A percentile compares a stretch with the other conserved stretches of the same genome.
phyloP scores from a whole-genome alignment of 257 asterid species.

The Lantana camara region DNA sequence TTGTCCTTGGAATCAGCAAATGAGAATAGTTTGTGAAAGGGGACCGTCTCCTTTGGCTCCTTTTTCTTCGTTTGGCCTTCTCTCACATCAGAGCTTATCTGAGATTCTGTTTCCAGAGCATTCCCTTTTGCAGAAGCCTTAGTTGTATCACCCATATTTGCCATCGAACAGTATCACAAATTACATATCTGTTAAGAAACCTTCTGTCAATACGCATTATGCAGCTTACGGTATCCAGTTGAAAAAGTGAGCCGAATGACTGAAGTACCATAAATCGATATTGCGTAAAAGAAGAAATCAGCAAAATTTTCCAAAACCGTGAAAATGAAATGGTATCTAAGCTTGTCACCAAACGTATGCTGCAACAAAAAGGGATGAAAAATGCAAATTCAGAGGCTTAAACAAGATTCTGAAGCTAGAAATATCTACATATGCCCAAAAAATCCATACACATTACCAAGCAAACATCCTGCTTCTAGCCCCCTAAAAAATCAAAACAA shows the following conservation, averaged over 20 bases:
- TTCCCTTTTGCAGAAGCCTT: conserved; percentile 9
- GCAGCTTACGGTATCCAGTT: conserved; percentile 8
- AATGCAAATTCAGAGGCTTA: not conserved
- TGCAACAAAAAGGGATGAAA: too few relatives aligned
- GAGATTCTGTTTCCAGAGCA: conserved; percentile 10
- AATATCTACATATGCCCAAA: not conserved
- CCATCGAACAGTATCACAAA: not conserved
- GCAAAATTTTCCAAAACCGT: not conserved
- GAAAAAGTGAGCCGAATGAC: not conserved
- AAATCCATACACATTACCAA: not conserved
- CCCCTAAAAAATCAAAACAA: conserved; percentile 11
- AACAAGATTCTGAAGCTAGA: not conserved
- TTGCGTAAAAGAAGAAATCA: not conserved
- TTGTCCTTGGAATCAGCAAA: conserved; percentile 48
- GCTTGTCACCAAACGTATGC: not conserved
- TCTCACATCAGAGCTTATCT: not conserved
- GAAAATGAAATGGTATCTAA: not conserved
- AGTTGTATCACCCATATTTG: conserved; percentile 11
- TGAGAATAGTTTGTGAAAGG: conserved; percentile 43
- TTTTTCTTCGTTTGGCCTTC: conserved; percentile 8
- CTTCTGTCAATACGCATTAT: not conserved
- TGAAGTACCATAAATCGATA: not conserved
- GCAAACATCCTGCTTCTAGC: not conserved
- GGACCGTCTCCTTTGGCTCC: conserved; percentile 15
- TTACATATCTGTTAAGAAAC: not conserved